Evolutionary conservation across 305 asterid species (phyloP).

Genomic region (Fraxinus baroniana): DNA sequence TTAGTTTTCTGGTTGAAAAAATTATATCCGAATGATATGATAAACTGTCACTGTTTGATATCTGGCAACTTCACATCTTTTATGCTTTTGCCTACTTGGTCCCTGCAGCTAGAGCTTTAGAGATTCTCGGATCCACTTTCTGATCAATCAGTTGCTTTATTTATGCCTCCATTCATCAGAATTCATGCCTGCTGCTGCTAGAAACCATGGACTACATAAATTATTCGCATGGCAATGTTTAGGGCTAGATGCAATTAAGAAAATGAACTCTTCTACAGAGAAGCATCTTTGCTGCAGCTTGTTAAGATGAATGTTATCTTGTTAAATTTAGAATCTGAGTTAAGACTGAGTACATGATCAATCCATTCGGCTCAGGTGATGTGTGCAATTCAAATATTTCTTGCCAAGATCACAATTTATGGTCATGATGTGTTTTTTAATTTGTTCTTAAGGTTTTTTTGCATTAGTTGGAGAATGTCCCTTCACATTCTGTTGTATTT

Average conservation of each 20-base stretch:
- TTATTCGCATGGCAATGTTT: not conserved
- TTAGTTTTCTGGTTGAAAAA: not conserved
- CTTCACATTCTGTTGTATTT: not conserved
- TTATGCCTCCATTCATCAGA: not conserved
- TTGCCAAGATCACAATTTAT: not conserved
- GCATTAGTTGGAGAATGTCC: not conserved
- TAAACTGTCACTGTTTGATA: not conserved
- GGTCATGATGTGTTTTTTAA: not conserved
- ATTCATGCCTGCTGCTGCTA: not conserved
- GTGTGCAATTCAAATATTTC: not conserved
- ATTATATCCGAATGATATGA: not conserved
- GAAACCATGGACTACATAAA: not conserved
- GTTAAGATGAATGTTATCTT: not conserved
- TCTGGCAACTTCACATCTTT: conserved; percentile 11
- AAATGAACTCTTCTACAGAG: not conserved
- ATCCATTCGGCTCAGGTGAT: not conserved
- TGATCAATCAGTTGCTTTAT: not conserved
- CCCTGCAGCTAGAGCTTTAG: conserved; percentile 1
- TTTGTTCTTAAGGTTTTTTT: not conserved
- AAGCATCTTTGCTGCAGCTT: not conserved
- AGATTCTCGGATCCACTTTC: not conserved
- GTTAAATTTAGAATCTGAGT: not conserved
- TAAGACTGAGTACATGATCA: not conserved
- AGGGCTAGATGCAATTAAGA: not conserved
- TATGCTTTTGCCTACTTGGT: not conserved